Evolutionary conservation across 2,329 filamentous ascomycete species (phyloP), one percentile per base, ranked within the genome.

Genomic region (Pseudocercospora eumusae): DNA sequence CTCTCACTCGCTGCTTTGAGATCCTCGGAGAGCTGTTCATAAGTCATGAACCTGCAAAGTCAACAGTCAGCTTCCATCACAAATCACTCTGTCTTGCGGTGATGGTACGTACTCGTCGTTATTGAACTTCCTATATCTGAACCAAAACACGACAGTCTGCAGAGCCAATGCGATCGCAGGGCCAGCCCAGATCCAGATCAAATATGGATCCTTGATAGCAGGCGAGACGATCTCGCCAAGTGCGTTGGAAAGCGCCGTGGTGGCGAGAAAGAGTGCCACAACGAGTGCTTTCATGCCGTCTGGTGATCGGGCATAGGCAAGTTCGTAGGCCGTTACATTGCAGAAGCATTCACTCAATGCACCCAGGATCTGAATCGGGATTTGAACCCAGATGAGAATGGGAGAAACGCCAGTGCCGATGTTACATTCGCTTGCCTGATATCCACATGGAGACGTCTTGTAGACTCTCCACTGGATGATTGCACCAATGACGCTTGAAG

Each of bases 381-480:
- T 63, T 49, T 66, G 64, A 13, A 66, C 57, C 67, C 67, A 69
- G 20, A 69, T 58, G 31, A 42, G 56, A 23, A 70, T 61, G 4
- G 62, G 63, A 4, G 62, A 62, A 31, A 68, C 66, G 21, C 59
- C 59, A 18, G 33, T 61, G 10, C 58, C 62, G 25, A 60, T 50
- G 5, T 64, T 57, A 57, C 68, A 68, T 23, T 33, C 60, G 1
- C 63, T 70, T 3, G 67, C 67, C 13, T 63, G 47, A 59, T 69
- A 65, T 49, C 79, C 84, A 70, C 83, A 85, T 1, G 83, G 83
- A 0, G 76, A 76, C 1, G 79, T 71, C 11, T 72, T 68, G 75
- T 85, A 85, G 70, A 85, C 84, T 63, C 77, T 72, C 62, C 81
- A 76, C 69, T 85, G 83, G 2, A 85, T 76, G 54, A 81, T 75